Percentiles rank a stretch among this genome's conserved stretches.
These are phyloP conservation scores for Centella asiatica DNA, from an alignment of 129 eudicot species.

Conservation along the genomic window DNA sequence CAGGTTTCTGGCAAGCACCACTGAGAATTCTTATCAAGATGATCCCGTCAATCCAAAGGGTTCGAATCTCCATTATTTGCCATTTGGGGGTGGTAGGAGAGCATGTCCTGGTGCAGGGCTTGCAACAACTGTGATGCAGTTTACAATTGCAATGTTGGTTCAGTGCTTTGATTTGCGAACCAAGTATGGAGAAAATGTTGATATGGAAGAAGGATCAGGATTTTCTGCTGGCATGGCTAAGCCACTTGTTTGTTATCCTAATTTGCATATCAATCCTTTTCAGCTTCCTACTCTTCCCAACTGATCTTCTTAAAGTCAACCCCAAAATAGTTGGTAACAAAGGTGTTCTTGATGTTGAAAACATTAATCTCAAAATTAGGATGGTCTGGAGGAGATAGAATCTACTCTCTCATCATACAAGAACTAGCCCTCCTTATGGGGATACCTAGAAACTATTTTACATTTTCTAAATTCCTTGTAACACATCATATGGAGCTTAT, in stretches of 20 bases:
- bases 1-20: conserved; percentile 5
- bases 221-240: conserved; percentile 22
- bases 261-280: too few relatives aligned
- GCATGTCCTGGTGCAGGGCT: not conserved
- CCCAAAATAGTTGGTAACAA: too few relatives aligned
- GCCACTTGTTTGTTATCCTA: conserved; percentile 29
- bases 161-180: conserved; percentile 7
- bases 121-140: not conserved
- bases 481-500: too few relatives aligned
- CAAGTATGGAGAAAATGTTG: conserved; percentile 9
- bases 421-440: too few relatives aligned
- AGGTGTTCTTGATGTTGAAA: too few relatives aligned
- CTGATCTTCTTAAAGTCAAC: too few relatives aligned
- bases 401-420: too few relatives aligned
- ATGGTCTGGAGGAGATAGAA: too few relatives aligned
- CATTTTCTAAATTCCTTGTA: too few relatives aligned
- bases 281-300: too few relatives aligned
- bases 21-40: not conserved
- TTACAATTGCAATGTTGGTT: not conserved
- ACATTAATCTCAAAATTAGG: too few relatives aligned
- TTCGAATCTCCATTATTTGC: not conserved
- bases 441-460: too few relatives aligned
- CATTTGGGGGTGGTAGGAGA: conserved; percentile 15
- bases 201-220: conserved; percentile 29
- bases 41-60: not conserved